Base-by-base conservation (phyloP, 2,329 filamentous ascomycete genomes). In the Ceratocystis eucalypticola region DNA sequence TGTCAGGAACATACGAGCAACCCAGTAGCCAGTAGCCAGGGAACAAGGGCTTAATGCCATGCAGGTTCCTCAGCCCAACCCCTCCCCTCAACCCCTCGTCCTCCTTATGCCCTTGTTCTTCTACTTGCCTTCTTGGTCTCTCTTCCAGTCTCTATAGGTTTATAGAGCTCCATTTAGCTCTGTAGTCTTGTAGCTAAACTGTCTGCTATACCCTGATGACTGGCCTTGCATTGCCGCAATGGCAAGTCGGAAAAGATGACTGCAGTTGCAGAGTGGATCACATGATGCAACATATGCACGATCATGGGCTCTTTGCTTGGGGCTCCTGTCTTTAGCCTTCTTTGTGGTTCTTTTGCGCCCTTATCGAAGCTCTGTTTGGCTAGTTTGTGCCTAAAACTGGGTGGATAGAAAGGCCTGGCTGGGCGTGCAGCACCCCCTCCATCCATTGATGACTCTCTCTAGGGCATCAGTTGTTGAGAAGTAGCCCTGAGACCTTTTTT, bases 361-460 rank as follows among this genome's bases (percentile, higher is more conserved):
- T 53, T 53, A 53, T 53, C 48, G n/a, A 48, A 53, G 37, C 48
- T 12, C 22, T 53, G 28, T 30, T 33, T 17, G 55, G 55, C 55
- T 20, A 28, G 55, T 59, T 59, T 59, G 55, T 59, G 55, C 55
- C 55, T 59, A 59, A 59, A 59, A 37, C 55, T 20, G 55, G 7
- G 55, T 59, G 55, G 55, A 59, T 28, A 59, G 55, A 37, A 59
- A 33, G 55, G 55, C 55, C 55, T 59, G 10, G 37, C 37, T 41
- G 37, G 37, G 37, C 37, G 37, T 41, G 55, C 55, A 59, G 46
- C 46, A 50, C n/a, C n/a, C n/a, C n/a, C 46, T 20, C 25, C 55
- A 59, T 59, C 55, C 55, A 59, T 59, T n/a, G 55, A 59, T 59
- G 55, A 33, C 25, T 37, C 25, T 57, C 20, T 25, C 55, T 59